These are phyloP conservation scores for Danielia reshetovae DNA, from an alignment of 805 yeast genomes.

Conservation along the genomic window DNA sequence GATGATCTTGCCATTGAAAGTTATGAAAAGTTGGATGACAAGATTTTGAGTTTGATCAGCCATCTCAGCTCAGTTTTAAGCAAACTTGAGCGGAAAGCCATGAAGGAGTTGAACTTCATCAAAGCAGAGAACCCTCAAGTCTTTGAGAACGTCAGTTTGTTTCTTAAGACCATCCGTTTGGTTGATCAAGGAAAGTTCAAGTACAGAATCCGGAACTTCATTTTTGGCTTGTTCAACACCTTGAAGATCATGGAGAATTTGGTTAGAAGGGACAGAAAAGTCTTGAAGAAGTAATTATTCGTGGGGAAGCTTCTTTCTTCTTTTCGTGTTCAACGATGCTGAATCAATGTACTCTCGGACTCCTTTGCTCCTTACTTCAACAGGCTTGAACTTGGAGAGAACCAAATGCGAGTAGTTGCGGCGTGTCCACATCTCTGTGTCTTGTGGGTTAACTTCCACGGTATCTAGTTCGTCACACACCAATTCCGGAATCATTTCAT, in stretches of 20 bases:
- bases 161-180: constrained; percentile 46
- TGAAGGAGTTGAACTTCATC: constrained; percentile 52
- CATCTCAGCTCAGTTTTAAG: constrained; percentile 42
- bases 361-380: constrained; percentile 21
- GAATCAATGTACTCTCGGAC: constrained; percentile 16
- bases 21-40: constrained; percentile 17
- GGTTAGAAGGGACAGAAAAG: constrained; percentile 42
- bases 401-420: constrained; percentile 34
- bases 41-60: constrained; percentile 38
- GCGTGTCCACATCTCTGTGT: constrained; percentile 34
- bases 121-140: constrained; percentile 47
- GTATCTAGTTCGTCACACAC: constrained; percentile 32
- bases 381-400: constrained; percentile 31
- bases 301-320: constrained; percentile 3
- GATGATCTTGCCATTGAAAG: constrained; percentile 14
- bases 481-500: constrained; percentile 36
- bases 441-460: constrained; percentile 38
- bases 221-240: constrained; percentile 56
- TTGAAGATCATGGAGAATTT: constrained; percentile 49
- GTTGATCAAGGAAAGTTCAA: constrained; percentile 59
- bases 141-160: constrained; percentile 54
- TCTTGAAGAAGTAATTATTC: constrained; percentile 2
- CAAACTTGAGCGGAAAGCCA: constrained; percentile 51
- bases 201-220: constrained; percentile 57
- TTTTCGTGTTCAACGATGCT: constrained; percentile 7